A percentile compares a stretch with the other conserved stretches of the same genome.
Evolutionary conservation across 2,329 filamentous ascomycete genomes (phyloP).

Genomic region (Stachybotrys echinatus): DNA sequence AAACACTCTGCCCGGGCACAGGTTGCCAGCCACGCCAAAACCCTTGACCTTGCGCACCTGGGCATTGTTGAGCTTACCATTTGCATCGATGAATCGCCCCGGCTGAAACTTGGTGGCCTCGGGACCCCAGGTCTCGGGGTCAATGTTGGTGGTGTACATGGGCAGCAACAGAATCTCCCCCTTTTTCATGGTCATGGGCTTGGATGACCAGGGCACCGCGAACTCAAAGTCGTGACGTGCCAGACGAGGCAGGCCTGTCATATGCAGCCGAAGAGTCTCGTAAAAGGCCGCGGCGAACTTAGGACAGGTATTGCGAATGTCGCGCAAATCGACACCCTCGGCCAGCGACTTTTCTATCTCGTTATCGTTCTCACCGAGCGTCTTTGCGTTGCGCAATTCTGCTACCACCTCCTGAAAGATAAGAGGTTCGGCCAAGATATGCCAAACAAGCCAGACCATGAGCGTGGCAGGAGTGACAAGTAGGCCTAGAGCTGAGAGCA

Average conservation of each 20-base stretch:
- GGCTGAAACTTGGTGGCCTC: constrained; percentile 18
- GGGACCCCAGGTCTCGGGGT: constrained; percentile 18
- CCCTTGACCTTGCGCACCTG: constrained; percentile 19
- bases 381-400: constrained; percentile 12
- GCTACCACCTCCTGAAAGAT: constrained; percentile 13
- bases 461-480: constrained; percentile 24
- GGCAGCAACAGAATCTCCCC: constrained; percentile 24
- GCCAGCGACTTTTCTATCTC: not conserved
- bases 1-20: constrained; percentile 23
- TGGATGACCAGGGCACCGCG: constrained; percentile 6
- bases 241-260: constrained; percentile 23
- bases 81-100: constrained; percentile 18
- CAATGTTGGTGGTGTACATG: constrained; percentile 24
- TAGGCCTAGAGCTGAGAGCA: constrained; percentile 23
- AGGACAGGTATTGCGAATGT: constrained; percentile 18
- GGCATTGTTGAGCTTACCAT: constrained; percentile 13
- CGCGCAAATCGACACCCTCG: constrained; percentile 12
- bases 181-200: constrained; percentile 14
- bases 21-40: constrained; percentile 24
- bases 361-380: not conserved
- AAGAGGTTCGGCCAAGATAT: constrained; percentile 14
- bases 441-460: constrained; percentile 21
- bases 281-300: constrained; percentile 24
- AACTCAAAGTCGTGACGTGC: constrained; percentile 21
- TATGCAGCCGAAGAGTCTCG: constrained; percentile 23